Evolutionary conservation across 495 filamentous ascomycete species (phyloP).

Genomic region (Penicillium maclennaniae): DNA sequence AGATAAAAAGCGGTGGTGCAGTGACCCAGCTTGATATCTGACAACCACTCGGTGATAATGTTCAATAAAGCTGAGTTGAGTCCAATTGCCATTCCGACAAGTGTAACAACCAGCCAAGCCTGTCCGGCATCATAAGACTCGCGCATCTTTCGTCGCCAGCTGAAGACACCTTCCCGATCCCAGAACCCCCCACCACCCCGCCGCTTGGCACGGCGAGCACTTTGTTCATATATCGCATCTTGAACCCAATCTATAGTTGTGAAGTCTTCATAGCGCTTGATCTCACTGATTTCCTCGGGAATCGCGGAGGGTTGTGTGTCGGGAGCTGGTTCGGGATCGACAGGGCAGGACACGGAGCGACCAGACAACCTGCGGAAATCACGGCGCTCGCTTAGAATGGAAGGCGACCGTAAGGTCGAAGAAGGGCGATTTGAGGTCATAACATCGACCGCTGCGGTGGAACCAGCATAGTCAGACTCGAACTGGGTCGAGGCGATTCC

Average conservation of each 20-base stretch:
- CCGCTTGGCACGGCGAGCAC: constrained; percentile 69
- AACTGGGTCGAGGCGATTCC: constrained; percentile 17
- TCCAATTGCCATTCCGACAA: constrained; percentile 90
- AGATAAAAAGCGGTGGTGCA: constrained; percentile 95
- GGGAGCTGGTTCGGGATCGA: constrained; percentile 46
- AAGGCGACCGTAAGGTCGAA: constrained; percentile 58
- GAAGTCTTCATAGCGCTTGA: constrained; percentile 96
- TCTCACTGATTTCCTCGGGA: constrained; percentile 93
- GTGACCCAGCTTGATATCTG: constrained; percentile 91
- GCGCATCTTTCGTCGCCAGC: constrained; percentile 77
- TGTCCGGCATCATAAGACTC: constrained; percentile 95
- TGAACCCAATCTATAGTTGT: constrained; percentile 99
- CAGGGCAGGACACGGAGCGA: constrained; percentile 59
- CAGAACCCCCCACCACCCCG: constrained; percentile 73
- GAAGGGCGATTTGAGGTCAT: constrained; percentile 62
- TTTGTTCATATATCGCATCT: constrained; percentile 88
- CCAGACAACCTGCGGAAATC: constrained; percentile 70
- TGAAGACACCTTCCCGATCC: constrained; percentile 63
- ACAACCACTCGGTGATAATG: constrained; percentile 95
- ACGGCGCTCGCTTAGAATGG: constrained; percentile 47
- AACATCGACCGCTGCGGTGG: constrained; percentile 39
- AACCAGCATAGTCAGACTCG: constrained; percentile 32
- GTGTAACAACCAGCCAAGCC: constrained; percentile 95
- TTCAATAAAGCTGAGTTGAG: constrained; percentile 91
- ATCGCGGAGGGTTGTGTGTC: constrained; percentile 56